A percentile compares a stretch with the other conserved stretches of the same genome.
These are phyloP conservation scores for Suillus discolor DNA, from an alignment of 768 basidiomycete genomes.

Conservation along the genomic window DNA sequence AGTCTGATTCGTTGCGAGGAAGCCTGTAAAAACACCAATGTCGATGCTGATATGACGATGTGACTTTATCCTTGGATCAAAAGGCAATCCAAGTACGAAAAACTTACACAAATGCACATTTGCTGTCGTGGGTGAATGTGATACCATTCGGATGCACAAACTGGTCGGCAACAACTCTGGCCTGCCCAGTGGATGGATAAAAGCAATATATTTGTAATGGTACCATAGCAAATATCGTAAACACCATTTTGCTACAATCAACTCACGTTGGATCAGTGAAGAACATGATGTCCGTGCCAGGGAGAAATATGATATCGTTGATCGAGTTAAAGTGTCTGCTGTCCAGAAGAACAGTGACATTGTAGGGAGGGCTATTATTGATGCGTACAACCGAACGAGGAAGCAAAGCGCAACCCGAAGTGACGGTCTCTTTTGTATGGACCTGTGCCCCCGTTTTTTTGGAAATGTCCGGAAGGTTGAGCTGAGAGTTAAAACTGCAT, in stretches of 20 bases:
- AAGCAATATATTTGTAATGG: slow-evolving; percentile 51
- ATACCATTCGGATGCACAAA: slow-evolving; percentile 42
- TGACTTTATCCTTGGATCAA: slow-evolving; percentile 12
- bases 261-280: slow-evolving; percentile 70
- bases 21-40: slow-evolving; percentile 40
- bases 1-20: slow-evolving; percentile 54
- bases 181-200: slow-evolving; percentile 40
- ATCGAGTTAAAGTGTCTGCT: slow-evolving; percentile 83
- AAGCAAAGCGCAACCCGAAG: slow-evolving; percentile 62
- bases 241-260: slow-evolving; percentile 21
- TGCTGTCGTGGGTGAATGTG: slow-evolving; percentile 35
- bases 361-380: slow-evolving; percentile 63
- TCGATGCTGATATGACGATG: slow-evolving; percentile 30
- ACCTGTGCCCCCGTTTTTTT: slow-evolving; percentile 74
- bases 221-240: slow-evolving; percentile 35
- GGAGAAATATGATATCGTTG: slow-evolving; percentile 78
- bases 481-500: slow-evolving; percentile 46
- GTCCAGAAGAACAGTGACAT: slow-evolving; percentile 70
- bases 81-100: slow-evolving; percentile 6
- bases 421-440: slow-evolving; percentile 60
- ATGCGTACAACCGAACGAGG: slow-evolving; percentile 68
- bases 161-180: slow-evolving; percentile 46
- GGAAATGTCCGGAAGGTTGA: slow-evolving; percentile 58
- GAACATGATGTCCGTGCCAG: slow-evolving; percentile 63
- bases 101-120: slow-evolving; percentile 32